These are phyloP conservation scores for Codiaeum variegatum DNA, from an alignment of 441 rosid species.

Conservation along the genomic window DNA sequence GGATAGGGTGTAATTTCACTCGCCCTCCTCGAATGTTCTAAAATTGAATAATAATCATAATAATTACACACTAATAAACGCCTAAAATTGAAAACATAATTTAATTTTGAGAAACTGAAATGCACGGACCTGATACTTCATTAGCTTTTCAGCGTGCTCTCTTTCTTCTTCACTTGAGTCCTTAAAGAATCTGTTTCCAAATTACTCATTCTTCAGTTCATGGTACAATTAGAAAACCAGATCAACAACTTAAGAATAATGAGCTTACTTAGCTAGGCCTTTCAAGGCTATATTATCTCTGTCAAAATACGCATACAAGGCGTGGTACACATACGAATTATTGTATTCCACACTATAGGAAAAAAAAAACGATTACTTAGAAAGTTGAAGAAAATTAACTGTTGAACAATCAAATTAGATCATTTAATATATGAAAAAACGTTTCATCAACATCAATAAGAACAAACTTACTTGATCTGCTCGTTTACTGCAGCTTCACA, in stretches of 20 bases:
- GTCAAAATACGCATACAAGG: constrained; percentile 93
- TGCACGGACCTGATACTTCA: constrained; percentile 76
- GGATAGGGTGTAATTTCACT: constrained; percentile 69
- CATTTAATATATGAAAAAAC: background rate
- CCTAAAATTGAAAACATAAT: background rate
- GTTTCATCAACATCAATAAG: background rate
- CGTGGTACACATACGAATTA: constrained; percentile 80
- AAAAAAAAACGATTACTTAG: background rate
- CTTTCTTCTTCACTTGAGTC: constrained; percentile 96
- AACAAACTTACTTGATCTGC: constrained; percentile 52
- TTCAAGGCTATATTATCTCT: constrained; percentile 85
- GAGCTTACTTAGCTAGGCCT: constrained; percentile 74
- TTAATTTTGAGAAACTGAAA: background rate
- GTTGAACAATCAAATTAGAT: background rate
- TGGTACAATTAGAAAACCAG: background rate
- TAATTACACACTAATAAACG: background rate
- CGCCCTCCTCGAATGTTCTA: constrained; percentile 87
- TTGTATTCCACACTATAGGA: constrained; percentile 81
- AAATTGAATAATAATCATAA: background rate
- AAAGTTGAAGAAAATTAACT: background rate
- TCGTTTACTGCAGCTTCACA: constrained; percentile 51
- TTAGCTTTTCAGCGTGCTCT: constrained; percentile 81
- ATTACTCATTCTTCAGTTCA: constrained; percentile 1
- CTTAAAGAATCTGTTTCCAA: constrained; percentile 65
- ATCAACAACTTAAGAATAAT: background rate